Evolutionary conservation across 805 yeast genomes (phyloP), one percentile per base, ranked within the genome.

Genomic region (Grigorovia yakushimaensis): DNA sequence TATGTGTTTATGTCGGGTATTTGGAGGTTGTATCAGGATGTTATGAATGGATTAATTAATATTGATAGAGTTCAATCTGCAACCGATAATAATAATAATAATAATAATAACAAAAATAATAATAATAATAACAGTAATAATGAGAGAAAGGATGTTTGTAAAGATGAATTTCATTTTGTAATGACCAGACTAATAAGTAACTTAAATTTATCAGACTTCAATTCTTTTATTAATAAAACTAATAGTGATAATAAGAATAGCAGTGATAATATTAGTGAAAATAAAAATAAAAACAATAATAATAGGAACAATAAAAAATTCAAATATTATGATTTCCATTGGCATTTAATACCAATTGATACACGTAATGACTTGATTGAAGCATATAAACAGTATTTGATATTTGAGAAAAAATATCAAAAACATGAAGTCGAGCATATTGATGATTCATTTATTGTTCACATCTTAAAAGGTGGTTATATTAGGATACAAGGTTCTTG

Each of bases 401-500:
- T 23, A 6, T 6, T 6, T 23, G 48, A 49, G n/a, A 43, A 53
- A 17, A 48, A 48, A 5, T 27, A 52, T 1, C 23, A 53, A 5
- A 46, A 49, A 19, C 42, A 50, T 2, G 51, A 52, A 11, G 19
- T 54, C 18, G 27, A 46, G 18, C 38, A 51, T 13, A 43, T 56
- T 21, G 51, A 54, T n/a, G 51, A 54, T 33, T 48, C 54, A 15
- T 51, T 53, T 21, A 53, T 62, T 15, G 56, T 68, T 36, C 78
- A 78, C 54, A 74, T 95, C 39, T 86, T 88, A n/a, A 71, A 96
- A 46, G 97, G 97, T 42, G 97, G 97, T 2, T 87, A 80, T 57
- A 73, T 88, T 53, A 88, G 87, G 69, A 86, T 89, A 54, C 97
- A 88, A 67, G 97, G 97, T 3, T 86, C 96, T 10, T 89, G 96